Evolutionary conservation across 495 filamentous ascomycete genomes (phyloP).

Genomic region (Tuber microsphaerosporum): DNA sequence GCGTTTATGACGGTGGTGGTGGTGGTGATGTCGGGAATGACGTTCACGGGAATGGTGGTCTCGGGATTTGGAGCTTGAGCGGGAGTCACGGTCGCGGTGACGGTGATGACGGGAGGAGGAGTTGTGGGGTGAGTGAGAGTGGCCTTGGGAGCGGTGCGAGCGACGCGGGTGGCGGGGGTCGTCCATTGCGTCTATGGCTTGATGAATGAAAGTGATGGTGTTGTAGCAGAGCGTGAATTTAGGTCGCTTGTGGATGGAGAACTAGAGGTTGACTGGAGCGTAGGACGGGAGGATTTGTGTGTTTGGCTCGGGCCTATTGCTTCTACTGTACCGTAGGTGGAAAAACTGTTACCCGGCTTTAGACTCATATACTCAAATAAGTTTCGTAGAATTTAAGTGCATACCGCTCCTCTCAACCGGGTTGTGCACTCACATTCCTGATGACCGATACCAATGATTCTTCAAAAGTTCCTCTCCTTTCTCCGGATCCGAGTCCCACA

Average conservation of each 20-base stretch:
- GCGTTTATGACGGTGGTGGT: constrained; percentile 21
- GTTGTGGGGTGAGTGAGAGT: constrained; percentile 9
- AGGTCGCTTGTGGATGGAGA: background rate
- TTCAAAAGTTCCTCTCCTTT: background rate
- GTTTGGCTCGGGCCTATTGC: background rate
- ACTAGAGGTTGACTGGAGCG: background rate
- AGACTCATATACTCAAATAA: background rate
- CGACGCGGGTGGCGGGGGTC: constrained; percentile 9
- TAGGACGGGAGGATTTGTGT: background rate
- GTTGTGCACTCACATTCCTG: background rate
- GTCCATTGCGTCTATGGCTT: constrained; percentile 20
- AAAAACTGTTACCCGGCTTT: background rate
- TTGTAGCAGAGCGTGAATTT: background rate
- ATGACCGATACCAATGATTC: background rate
- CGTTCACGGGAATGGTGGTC: constrained; percentile 7
- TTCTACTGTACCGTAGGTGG: background rate
- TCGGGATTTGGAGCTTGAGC: constrained; percentile 14
- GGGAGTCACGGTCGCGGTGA: constrained; percentile 17
- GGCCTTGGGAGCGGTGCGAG: constrained; percentile 13
- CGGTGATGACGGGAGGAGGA: constrained; percentile 15
- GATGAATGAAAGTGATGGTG: background rate
- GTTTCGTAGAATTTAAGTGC: background rate
- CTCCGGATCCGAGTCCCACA: background rate
- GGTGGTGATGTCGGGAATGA: constrained; percentile 7
- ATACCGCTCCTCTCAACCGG: background rate